Percentiles rank a stretch among this genome's conserved stretches.
Evolutionary conservation across 2,329 filamentous ascomycete genomes (phyloP).

Genomic region (Clarireedia sp.): DNA sequence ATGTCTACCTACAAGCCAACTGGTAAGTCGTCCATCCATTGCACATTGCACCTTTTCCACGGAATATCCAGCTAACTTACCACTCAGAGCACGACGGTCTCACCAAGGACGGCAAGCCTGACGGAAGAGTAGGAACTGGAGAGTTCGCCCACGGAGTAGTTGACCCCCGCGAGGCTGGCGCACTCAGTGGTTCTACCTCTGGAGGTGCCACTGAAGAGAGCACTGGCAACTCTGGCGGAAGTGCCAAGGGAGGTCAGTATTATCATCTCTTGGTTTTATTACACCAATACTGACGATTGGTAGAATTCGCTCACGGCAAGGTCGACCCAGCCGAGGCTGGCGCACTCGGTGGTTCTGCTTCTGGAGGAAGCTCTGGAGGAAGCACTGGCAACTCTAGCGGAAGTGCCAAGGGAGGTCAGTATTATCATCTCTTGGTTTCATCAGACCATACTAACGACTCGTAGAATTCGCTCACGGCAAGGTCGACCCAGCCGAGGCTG

Average conservation of each 20-base stretch:
- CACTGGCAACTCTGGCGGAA: not conserved
- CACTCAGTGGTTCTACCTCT: not conserved
- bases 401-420: not conserved
- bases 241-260: not conserved
- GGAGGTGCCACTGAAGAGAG: not conserved
- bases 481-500: conserved; percentile 35
- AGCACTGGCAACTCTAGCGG: not conserved
- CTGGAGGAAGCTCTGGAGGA: not conserved
- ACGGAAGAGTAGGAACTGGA: conserved; percentile 35
- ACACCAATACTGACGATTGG: not conserved
- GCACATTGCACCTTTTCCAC: not conserved
- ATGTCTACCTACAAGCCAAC: conserved; percentile 18
- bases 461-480: conserved; percentile 34
- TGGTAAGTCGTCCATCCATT: not conserved
- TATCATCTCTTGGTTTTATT: not conserved
- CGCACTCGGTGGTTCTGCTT: no score
- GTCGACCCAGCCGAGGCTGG: conserved; percentile 35
- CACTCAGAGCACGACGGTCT: conserved; percentile 34
- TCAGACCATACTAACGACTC: not conserved
- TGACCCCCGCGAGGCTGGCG: not conserved
- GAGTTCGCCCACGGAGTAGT: conserved; percentile 1
- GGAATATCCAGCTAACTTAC: not conserved
- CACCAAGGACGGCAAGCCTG: conserved; percentile 35
- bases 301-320: conserved; percentile 34
- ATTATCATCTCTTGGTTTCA: not conserved